Percentiles rank a stretch among this genome's conserved stretches.
These are phyloP conservation scores for Pseudozyma flocculosa DNA, from an alignment of 1,284 basidiomycete species.

Conservation along the genomic window DNA sequence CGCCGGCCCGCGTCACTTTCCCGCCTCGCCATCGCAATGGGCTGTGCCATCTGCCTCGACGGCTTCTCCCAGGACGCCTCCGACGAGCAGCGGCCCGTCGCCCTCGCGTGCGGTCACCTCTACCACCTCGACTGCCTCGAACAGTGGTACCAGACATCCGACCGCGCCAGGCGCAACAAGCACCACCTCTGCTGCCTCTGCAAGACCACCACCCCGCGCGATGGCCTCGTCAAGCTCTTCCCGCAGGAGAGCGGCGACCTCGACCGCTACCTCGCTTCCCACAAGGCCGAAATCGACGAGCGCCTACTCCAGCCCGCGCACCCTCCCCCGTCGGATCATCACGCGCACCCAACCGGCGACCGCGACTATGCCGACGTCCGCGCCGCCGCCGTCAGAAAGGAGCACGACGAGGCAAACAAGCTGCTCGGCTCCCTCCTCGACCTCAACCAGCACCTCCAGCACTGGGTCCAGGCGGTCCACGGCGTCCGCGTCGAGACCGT, in stretches of 20 bases:
- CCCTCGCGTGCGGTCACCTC: conserved; percentile 31
- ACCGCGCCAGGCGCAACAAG: conserved; percentile 2
- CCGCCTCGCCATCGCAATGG: conserved; percentile 14
- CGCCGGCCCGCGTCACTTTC: too few species aligned
- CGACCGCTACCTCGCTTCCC: conserved; percentile 16
- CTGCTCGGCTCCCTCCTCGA: conserved; percentile 24
- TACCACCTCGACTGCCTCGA: conserved; percentile 26
- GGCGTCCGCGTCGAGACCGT: conserved; percentile 2
- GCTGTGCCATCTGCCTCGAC: conserved; percentile 34
- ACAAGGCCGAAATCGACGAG: neutral
- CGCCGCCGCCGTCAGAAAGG: too few species aligned
- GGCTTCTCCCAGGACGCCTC: conserved; percentile 20
- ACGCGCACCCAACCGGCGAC: too few species aligned
- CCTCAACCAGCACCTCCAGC: conserved; percentile 17
- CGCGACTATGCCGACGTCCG: too few species aligned
- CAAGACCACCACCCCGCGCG: conserved; percentile 2
- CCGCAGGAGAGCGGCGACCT: conserved; percentile 31
- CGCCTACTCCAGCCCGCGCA: neutral
- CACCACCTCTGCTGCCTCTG: conserved; percentile 21
- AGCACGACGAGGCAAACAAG: conserved; percentile 1
- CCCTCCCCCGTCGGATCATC: neutral
- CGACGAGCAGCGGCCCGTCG: conserved; percentile 15
- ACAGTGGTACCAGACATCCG: conserved; percentile 13
- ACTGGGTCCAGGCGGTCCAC: conserved; percentile 23
- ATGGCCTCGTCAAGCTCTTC: conserved; percentile 10